Evolutionary conservation across 306 rosid genomes (phyloP).

Genomic region (Fagus sylvatica): DNA sequence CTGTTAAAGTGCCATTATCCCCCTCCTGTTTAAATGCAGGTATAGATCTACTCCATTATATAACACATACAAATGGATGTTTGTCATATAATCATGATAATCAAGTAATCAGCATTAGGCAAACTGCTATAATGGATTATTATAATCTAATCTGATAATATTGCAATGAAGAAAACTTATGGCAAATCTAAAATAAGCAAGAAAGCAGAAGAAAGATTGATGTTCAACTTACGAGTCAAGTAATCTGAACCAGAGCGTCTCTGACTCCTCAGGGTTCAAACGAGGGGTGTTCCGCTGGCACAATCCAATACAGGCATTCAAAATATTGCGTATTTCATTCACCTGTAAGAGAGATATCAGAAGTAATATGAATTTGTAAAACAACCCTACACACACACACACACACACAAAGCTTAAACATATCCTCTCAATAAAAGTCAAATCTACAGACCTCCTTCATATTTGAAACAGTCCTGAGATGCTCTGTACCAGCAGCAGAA

Average conservation of each 20-base stretch:
- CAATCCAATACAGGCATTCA: constrained; percentile 83
- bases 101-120: background rate
- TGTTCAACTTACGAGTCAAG: constrained; percentile 81
- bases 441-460: constrained; percentile 68
- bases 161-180: constrained; percentile 5
- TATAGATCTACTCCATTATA: constrained; percentile 7
- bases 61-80: background rate
- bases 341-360: constrained; percentile 51
- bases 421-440: constrained; percentile 21
- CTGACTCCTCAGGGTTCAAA: constrained; percentile 88
- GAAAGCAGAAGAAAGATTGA: constrained; percentile 15
- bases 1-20: background rate
- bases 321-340: constrained; percentile 47
- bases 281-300: constrained; percentile 99
- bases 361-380: constrained; percentile 24
- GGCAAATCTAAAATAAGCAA: constrained; percentile 7
- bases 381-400: constrained; percentile 23
- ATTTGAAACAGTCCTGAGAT: constrained; percentile 40
- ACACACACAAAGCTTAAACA: constrained; percentile 16
- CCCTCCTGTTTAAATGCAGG: background rate
- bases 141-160: background rate
- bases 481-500: constrained; percentile 43
- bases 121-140: background rate
- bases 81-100: constrained; percentile 13
- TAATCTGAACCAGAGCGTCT: constrained; percentile 91